Evolutionary conservation across 2,329 filamentous ascomycete species (phyloP).

Genomic region (Albophoma yamanashiensis): DNA sequence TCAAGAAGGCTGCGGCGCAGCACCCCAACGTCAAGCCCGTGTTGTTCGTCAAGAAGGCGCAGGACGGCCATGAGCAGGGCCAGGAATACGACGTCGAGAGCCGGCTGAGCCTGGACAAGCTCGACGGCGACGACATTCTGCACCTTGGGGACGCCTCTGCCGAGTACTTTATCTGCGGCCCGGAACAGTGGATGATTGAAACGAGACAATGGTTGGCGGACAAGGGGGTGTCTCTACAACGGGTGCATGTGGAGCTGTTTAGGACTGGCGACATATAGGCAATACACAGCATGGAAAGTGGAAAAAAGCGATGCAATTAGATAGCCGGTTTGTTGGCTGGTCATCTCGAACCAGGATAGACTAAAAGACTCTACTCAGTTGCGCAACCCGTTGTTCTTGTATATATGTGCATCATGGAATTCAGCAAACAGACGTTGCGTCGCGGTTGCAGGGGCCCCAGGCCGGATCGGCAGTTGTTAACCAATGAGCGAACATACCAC

Average conservation of each 20-base stretch:
- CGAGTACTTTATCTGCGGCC: constrained; percentile 61
- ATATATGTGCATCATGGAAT: background rate
- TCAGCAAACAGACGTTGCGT: background rate
- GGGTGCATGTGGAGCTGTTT: constrained; percentile 56
- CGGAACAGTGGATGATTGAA: constrained; percentile 54
- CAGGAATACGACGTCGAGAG: constrained; percentile 47
- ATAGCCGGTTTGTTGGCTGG: background rate
- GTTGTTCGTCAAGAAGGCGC: constrained; percentile 43
- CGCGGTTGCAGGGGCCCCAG: background rate
- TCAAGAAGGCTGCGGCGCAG: constrained; percentile 28
- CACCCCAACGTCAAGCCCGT: constrained; percentile 14
- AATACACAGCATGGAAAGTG: background rate
- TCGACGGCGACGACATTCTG: constrained; percentile 39
- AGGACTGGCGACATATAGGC: constrained; percentile 34
- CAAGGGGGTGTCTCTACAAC: constrained; percentile 39
- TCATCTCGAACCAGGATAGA: too few species aligned
- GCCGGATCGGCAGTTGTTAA: background rate
- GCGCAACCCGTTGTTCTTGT: background rate
- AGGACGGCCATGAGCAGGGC: constrained; percentile 29
- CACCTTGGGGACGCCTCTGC: constrained; percentile 39
- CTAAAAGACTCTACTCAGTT: background rate
- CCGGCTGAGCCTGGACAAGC: constrained; percentile 40
- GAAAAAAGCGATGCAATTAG: background rate
- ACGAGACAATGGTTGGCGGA: constrained; percentile 36
- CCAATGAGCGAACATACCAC: background rate